These are phyloP conservation scores for Pachysandra terminalis DNA, from an alignment of 164 flowering plant species.

Conservation along the genomic window DNA sequence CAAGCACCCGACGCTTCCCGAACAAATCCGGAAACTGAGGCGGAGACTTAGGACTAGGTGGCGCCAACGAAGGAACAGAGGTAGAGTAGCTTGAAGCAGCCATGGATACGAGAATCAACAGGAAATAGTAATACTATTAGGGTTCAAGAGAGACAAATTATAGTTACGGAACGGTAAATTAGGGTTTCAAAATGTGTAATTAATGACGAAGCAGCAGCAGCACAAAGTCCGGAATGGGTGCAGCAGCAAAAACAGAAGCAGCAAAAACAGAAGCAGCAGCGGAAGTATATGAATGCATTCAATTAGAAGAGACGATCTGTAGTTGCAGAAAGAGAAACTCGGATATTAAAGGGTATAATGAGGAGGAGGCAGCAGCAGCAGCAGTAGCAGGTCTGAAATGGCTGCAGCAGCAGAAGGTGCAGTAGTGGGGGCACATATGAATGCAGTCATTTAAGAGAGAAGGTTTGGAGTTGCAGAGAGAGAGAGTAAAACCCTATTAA, in stretches of 20 bases:
- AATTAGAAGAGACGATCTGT: too few species aligned
- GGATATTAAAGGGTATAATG: too few species aligned
- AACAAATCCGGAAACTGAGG: constrained; percentile 80
- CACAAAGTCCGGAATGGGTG: neutral
- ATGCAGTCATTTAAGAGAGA: constrained; percentile 4
- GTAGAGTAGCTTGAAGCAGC: constrained; percentile 5
- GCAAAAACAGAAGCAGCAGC: too few species aligned
- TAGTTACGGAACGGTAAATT: neutral
- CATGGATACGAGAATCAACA: neutral
- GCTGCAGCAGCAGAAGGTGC: neutral
- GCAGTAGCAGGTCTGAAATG: too few species aligned
- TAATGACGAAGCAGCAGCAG: neutral
- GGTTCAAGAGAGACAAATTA: neutral
- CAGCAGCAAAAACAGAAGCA: too few species aligned
- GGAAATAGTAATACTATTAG: too few species aligned
- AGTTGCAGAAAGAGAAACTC: too few species aligned
- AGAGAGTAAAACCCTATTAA: too few species aligned
- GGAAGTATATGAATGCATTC: too few species aligned
- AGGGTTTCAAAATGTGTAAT: constrained; percentile 6
- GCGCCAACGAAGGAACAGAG: constrained; percentile 45
- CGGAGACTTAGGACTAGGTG: constrained; percentile 79
- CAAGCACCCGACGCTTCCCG: constrained; percentile 67
- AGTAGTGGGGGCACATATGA: neutral
- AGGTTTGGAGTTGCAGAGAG: neutral
- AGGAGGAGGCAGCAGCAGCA: too few species aligned